These are phyloP conservation scores for Pluteus cervinus DNA, from an alignment of 768 basidiomycete species.

Conservation along the genomic window DNA sequence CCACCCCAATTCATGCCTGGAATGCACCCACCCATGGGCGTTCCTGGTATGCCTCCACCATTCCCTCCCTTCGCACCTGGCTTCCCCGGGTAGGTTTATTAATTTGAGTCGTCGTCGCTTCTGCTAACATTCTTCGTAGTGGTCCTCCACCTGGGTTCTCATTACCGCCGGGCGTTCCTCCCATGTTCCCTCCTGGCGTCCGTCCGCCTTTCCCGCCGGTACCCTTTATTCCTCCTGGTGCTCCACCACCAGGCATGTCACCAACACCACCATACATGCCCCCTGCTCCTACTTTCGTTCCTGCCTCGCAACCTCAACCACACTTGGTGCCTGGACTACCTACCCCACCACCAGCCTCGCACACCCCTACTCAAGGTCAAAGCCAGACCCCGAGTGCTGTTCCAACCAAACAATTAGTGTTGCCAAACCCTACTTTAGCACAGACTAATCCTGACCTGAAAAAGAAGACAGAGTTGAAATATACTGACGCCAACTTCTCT, in stretches of 20 bases:
- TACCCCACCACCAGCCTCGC: slow-evolving; percentile 10
- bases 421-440: slow-evolving; percentile 52
- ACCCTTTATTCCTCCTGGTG: background rate
- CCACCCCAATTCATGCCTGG: slow-evolving; percentile 22
- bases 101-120: no score
- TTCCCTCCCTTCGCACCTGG: no score
- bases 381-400: slow-evolving; percentile 13
- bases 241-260: background rate
- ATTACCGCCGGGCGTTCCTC: slow-evolving; percentile 4
- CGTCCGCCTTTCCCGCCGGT: background rate
- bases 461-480: slow-evolving; percentile 70
- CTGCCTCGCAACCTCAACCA: slow-evolving; percentile 10
- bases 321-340: slow-evolving; percentile 13
- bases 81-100: no score
- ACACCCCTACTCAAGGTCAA: slow-evolving; percentile 13
- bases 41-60: slow-evolving; percentile 14
- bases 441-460: slow-evolving; percentile 74
- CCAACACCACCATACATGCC: slow-evolving; percentile 14
- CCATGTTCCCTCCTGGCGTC: slow-evolving; percentile 1
- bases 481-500: slow-evolving; percentile 70
- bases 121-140: no score
- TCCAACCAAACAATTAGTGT: slow-evolving; percentile 25
- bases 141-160: slow-evolving; percentile 6
- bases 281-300: slow-evolving; percentile 19
- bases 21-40: slow-evolving; percentile 23